These are phyloP conservation scores for Pseudodiploospora longispora DNA, from an alignment of 2,329 filamentous ascomycete species.

Conservation along the genomic window DNA sequence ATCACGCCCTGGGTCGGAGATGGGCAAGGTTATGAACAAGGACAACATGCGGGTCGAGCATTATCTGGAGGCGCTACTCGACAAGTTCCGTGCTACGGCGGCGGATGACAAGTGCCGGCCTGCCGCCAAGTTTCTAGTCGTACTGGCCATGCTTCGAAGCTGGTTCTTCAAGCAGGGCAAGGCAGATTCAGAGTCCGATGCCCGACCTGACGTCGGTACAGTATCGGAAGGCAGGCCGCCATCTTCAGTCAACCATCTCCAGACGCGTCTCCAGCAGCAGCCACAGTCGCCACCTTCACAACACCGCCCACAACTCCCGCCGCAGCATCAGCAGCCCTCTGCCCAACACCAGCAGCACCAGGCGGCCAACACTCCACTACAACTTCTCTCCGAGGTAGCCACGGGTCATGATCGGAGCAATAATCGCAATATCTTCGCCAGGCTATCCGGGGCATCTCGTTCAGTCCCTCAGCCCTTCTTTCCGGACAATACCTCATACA, in stretches of 20 bases:
- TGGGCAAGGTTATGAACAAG: constrained; percentile 62
- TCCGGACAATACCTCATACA: constrained; percentile 22
- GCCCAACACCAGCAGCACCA: constrained; percentile 11
- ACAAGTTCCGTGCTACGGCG: constrained; percentile 57
- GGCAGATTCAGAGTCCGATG: constrained; percentile 1
- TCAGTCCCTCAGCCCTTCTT: constrained; percentile 28
- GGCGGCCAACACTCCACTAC: constrained; percentile 43
- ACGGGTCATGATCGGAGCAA: constrained; percentile 30
- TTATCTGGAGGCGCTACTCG: constrained; percentile 62
- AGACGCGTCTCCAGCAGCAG: constrained; percentile 7
- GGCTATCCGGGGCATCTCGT: constrained; percentile 15
- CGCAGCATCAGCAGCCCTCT: constrained; percentile 7
- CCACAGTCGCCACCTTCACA: constrained; percentile 1
- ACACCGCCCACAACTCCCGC: background rate
- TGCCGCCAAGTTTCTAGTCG: constrained; percentile 61
- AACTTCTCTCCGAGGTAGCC: constrained; percentile 51
- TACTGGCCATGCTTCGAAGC: constrained; percentile 59
- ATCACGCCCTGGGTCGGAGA: constrained; percentile 52
- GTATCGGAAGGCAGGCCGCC: background rate
- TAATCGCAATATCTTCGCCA: constrained; percentile 12
- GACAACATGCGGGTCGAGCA: constrained; percentile 56
- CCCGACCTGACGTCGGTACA: background rate
- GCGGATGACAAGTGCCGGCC: constrained; percentile 56
- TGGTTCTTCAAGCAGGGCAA: constrained; percentile 55
- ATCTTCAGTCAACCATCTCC: background rate